Conservation (phyloP, 1,139 yeast genomes). For the Suhomyces guaymorum region DNA sequence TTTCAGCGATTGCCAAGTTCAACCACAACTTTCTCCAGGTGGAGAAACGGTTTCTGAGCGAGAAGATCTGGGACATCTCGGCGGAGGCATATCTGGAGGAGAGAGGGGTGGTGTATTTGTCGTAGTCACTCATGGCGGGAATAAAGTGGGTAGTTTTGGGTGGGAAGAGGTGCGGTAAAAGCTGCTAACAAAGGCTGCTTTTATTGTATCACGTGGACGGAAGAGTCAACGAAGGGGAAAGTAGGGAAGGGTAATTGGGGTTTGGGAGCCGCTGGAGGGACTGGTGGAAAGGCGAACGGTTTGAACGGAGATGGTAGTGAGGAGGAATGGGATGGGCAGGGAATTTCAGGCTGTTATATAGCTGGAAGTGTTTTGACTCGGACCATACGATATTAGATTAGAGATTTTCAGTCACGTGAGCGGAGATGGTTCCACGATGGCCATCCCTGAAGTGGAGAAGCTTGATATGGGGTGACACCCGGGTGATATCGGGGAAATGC, state of each 20-base stretch:
- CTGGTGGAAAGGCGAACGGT: constrained; percentile 1
- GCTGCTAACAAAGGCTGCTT: too few relatives aligned
- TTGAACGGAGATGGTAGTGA: too few relatives aligned
- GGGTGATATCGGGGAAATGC: too few relatives aligned
- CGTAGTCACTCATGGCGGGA: constrained; percentile 40
- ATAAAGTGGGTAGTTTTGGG: neutral
- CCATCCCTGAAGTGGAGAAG: too few relatives aligned
- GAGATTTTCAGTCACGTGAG: too few relatives aligned
- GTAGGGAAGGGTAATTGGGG: neutral
- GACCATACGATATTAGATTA: too few relatives aligned
- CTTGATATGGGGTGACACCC: too few relatives aligned
- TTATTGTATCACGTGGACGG: constrained; percentile 2
- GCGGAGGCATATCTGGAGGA: constrained; percentile 97
- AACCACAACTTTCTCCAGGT: constrained; percentile 99
- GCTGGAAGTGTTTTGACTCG: too few relatives aligned
- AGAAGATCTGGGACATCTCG: constrained; percentile 93
- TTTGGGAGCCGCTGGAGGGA: neutral
- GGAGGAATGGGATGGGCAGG: too few relatives aligned
- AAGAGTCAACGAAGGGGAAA: neutral
- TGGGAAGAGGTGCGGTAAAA: neutral
- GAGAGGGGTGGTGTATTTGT: constrained; percentile 84
- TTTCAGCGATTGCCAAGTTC: constrained; percentile 93
- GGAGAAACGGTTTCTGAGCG: constrained; percentile 89
- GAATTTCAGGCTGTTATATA: too few relatives aligned
- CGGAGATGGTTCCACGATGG: too few relatives aligned